Percentiles rank a stretch among this genome's conserved stretches.
Evolutionary conservation across 1,284 basidiomycete species (phyloP).

Genomic region (Irpex sp.): DNA sequence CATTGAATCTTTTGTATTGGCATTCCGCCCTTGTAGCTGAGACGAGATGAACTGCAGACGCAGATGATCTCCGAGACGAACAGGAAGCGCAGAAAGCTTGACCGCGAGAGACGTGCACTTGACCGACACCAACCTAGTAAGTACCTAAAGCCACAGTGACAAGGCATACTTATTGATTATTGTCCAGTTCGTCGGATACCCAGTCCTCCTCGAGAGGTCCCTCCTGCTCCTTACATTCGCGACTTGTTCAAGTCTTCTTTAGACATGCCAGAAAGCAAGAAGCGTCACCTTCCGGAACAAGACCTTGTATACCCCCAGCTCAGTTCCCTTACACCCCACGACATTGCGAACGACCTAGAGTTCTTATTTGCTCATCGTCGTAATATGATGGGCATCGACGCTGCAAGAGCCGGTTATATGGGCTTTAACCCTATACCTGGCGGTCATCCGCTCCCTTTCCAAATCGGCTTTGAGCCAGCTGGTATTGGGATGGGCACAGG

Average conservation of each 20-base stretch:
- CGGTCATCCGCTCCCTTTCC: constrained; percentile 23
- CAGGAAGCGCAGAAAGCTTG: constrained; percentile 74
- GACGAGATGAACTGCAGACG: constrained; percentile 73
- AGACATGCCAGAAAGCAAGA: constrained; percentile 18
- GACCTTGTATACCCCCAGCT: constrained; percentile 53
- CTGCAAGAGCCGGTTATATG: constrained; percentile 24
- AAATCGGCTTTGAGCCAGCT: constrained; percentile 20
- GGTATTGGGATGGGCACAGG: constrained; percentile 21
- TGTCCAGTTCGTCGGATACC: constrained; percentile 32
- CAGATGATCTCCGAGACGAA: constrained; percentile 83
- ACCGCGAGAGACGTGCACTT: constrained; percentile 72
- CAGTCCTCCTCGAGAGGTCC: constrained; percentile 25
- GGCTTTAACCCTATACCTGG: constrained; percentile 26
- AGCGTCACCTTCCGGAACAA: constrained; percentile 11
- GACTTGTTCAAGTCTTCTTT: constrained; percentile 32
- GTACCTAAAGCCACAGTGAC: constrained; percentile 7
- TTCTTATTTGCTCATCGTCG: constrained; percentile 46
- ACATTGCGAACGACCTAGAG: constrained; percentile 54
- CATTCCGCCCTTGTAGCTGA: constrained; percentile 23
- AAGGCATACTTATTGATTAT: neutral
- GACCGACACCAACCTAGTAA: constrained; percentile 74
- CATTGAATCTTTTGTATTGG: neutral
- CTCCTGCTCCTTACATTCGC: constrained; percentile 29
- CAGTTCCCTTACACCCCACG: constrained; percentile 43
- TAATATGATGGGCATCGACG: constrained; percentile 21